These are phyloP conservation scores for Aeminium ludgeri DNA, from an alignment of 495 filamentous ascomycete species.

Conservation along the genomic window DNA sequence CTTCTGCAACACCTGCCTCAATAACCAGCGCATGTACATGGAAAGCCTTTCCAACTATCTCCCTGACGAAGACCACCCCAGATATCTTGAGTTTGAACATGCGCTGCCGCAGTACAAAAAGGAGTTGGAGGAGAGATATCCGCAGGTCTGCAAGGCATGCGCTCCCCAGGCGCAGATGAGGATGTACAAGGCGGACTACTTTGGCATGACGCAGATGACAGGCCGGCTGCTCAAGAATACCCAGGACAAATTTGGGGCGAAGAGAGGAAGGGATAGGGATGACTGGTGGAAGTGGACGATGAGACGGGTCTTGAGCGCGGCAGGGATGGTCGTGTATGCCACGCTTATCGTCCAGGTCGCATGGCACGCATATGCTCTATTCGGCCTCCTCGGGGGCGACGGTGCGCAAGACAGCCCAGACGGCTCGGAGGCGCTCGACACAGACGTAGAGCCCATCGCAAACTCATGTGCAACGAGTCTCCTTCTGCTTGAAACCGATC, in stretches of 20 bases:
- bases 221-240: slow-evolving; percentile 40
- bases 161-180: slow-evolving; percentile 46
- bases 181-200: slow-evolving; percentile 52
- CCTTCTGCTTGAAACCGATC: slow-evolving; percentile 1
- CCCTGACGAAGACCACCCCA: slow-evolving; percentile 46
- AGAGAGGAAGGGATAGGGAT: slow-evolving; percentile 24
- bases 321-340: slow-evolving; percentile 36
- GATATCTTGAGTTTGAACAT: slow-evolving; percentile 39
- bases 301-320: slow-evolving; percentile 30
- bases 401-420: neutral
- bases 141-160: slow-evolving; percentile 67
- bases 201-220: slow-evolving; percentile 53
- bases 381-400: neutral
- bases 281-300: slow-evolving; percentile 35
- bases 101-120: slow-evolving; percentile 43
- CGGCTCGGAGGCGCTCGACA: neutral
- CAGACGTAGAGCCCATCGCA: slow-evolving; percentile 2
- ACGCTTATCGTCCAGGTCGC: slow-evolving; percentile 16
- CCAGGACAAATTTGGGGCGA: slow-evolving; percentile 36
- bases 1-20: slow-evolving; percentile 64
- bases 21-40: slow-evolving; percentile 65
- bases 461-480: slow-evolving; percentile 1
- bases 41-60: slow-evolving; percentile 52
- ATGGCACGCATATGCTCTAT: slow-evolving; percentile 8
- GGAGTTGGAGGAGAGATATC: slow-evolving; percentile 58